A percentile compares a stretch with the other conserved stretches of the same genome.
Evolutionary conservation across 2,329 filamentous ascomycete species (phyloP).

Genomic region (Tolypocladium album): DNA sequence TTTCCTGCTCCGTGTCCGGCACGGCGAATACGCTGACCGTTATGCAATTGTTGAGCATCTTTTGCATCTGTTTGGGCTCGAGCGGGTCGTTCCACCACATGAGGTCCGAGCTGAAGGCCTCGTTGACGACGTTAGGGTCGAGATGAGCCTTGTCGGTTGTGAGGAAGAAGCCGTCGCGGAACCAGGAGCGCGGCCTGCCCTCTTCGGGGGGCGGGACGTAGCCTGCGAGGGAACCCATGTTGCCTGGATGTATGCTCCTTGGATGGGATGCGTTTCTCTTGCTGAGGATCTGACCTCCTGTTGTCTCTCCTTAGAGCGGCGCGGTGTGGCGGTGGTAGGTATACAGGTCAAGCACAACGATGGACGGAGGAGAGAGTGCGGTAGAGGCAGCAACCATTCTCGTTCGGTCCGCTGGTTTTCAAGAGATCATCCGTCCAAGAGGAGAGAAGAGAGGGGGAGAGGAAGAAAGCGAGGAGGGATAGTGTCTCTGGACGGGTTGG

Average conservation of each 20-base stretch:
- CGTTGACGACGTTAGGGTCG: slow-evolving; percentile 41
- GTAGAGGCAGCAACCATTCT: slow-evolving; percentile 6
- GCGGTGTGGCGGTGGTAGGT: slow-evolving; percentile 3
- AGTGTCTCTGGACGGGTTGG: not conserved
- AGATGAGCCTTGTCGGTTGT: slow-evolving; percentile 49
- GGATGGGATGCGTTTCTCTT: not conserved
- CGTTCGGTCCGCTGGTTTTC: not conserved
- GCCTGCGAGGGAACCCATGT: slow-evolving; percentile 9
- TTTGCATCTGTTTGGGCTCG: slow-evolving; percentile 34
- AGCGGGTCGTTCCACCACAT: slow-evolving; percentile 51
- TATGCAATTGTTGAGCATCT: slow-evolving; percentile 45
- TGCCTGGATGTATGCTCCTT: not conserved
- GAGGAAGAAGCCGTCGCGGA: slow-evolving; percentile 43
- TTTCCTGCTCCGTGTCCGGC: slow-evolving; percentile 24
- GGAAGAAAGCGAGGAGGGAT: not conserved
- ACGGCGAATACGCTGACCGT: slow-evolving; percentile 47
- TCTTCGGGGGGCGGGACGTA: slow-evolving; percentile 14
- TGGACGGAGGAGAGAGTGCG: not conserved
- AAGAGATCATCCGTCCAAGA: not conserved
- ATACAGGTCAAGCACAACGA: slow-evolving; percentile 2
- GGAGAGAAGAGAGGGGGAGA: not conserved
- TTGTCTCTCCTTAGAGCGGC: not conserved
- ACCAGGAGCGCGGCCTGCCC: slow-evolving; percentile 32
- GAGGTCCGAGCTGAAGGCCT: slow-evolving; percentile 42
- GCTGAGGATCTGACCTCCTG: not conserved